Evolutionary conservation across 305 asterid genomes (phyloP).

Genomic region (Salvia sclarea): DNA sequence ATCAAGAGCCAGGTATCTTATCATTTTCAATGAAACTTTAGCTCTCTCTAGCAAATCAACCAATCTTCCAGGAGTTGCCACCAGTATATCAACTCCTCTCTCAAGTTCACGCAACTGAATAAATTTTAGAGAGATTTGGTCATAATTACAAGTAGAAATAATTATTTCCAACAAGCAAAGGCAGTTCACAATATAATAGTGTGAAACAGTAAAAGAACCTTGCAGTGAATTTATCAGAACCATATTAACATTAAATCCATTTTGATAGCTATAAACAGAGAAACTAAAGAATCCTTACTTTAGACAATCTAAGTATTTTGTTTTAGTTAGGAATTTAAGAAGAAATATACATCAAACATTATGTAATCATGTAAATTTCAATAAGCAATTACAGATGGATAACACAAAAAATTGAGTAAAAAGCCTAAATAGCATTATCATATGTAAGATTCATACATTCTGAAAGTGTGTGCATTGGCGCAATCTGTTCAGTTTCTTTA

Average conservation of each 20-base stretch:
- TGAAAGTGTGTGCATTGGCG: neutral
- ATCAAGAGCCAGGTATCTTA: slow-evolving; percentile 79
- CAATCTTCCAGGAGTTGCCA: slow-evolving; percentile 89
- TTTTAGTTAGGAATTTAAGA: neutral
- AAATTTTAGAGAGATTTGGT: slow-evolving; percentile 16
- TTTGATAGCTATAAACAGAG: neutral
- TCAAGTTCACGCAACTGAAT: slow-evolving; percentile 71
- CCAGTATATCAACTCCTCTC: slow-evolving; percentile 89
- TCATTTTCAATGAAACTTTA: slow-evolving; percentile 67
- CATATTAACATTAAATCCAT: neutral
- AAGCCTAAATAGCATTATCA: neutral
- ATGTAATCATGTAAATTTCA: neutral
- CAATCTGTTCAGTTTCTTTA: slow-evolving; percentile 21
- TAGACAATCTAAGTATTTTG: neutral
- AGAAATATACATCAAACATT: neutral
- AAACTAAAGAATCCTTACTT: neutral
- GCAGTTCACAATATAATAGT: neutral
- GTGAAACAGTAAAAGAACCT: neutral
- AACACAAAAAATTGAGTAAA: neutral
- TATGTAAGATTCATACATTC: neutral
- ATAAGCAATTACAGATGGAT: neutral
- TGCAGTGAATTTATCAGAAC: neutral
- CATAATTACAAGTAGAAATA: neutral
- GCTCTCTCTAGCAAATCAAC: slow-evolving; percentile 86
- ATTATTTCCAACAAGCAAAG: neutral